Evolutionary conservation across 768 basidiomycete genomes (phyloP).

Genomic region (Termitomyces sp.): DNA sequence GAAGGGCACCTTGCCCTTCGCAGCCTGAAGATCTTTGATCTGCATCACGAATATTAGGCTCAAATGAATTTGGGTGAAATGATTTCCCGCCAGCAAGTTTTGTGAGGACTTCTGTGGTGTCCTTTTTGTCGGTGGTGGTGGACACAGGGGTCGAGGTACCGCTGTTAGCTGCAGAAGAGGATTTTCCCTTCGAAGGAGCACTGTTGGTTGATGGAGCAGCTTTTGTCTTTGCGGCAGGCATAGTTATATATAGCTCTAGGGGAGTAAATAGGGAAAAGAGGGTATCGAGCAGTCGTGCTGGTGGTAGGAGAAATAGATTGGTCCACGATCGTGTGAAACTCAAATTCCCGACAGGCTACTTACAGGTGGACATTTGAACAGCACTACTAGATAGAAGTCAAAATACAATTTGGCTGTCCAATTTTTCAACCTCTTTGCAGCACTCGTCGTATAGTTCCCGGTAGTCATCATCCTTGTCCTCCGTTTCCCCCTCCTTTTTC

Average conservation of each 20-base stretch:
- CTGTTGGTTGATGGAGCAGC: slow-evolving; percentile 39
- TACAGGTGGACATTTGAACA: background rate
- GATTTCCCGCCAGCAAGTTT: slow-evolving; percentile 44
- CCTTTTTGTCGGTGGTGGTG: slow-evolving; percentile 38
- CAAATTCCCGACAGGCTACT: slow-evolving; percentile 13
- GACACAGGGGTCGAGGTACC: slow-evolving; percentile 50
- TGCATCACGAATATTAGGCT: slow-evolving; percentile 27
- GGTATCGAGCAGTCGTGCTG: slow-evolving; percentile 20
- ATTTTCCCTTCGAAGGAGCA: slow-evolving; percentile 39
- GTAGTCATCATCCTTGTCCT: slow-evolving; percentile 80
- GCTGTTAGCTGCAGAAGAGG: slow-evolving; percentile 36
- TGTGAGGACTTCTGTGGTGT: slow-evolving; percentile 39
- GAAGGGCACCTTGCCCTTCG: slow-evolving; percentile 74
- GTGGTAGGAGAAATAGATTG: slow-evolving; percentile 16
- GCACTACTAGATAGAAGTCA: slow-evolving; percentile 29
- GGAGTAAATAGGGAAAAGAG: slow-evolving; percentile 20
- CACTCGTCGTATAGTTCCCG: slow-evolving; percentile 85
- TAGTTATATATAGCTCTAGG: slow-evolving; percentile 27
- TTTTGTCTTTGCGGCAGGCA: slow-evolving; percentile 59
- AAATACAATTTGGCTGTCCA: slow-evolving; percentile 71
- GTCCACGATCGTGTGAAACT: slow-evolving; percentile 25
- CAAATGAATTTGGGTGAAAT: background rate
- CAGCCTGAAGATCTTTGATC: slow-evolving; percentile 85
- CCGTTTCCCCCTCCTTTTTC: slow-evolving; percentile 56
- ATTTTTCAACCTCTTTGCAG: slow-evolving; percentile 77